phyloP scores from a whole-genome alignment of 345 rosid genomes.

The Conringia planisiliqua region DNA sequence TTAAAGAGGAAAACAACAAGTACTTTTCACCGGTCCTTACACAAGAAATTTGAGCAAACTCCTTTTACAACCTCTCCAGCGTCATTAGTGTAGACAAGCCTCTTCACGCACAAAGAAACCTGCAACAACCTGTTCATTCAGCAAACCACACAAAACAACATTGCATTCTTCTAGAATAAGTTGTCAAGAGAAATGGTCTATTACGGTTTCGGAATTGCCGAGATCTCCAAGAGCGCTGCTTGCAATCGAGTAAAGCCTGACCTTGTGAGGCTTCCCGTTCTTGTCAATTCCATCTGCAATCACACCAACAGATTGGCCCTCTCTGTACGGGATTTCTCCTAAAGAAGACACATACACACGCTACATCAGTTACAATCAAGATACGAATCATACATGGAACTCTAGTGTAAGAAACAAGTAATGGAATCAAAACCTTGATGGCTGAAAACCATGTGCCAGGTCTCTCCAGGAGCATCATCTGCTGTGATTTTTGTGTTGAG shows the following conservation, averaged over 20 bases:
- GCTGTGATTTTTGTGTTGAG: slow-evolving; percentile 95
- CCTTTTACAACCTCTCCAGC: slow-evolving; percentile 90
- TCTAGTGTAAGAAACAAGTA: neutral
- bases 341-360: neutral
- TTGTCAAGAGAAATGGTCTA: neutral
- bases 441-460: slow-evolving; percentile 96
- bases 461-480: slow-evolving; percentile 97
- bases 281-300: slow-evolving; percentile 79
- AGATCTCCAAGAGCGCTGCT: slow-evolving; percentile 93
- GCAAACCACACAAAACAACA: neutral
- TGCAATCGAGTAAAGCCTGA: slow-evolving; percentile 89
- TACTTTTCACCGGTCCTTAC: slow-evolving; percentile 39
- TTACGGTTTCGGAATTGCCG: slow-evolving; percentile 87
- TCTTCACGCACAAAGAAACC: slow-evolving; percentile 91
- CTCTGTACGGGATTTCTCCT: slow-evolving; percentile 91
- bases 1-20: neutral
- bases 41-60: slow-evolving; percentile 97
- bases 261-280: slow-evolving; percentile 92
- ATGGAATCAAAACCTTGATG: slow-evolving; percentile 49
- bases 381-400: neutral
- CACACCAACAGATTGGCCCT: slow-evolving; percentile 88
- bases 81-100: slow-evolving; percentile 88
- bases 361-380: neutral
- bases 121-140: slow-evolving; percentile 31
- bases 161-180: neutral